Percentiles rank a stretch among this genome's conserved stretches.
Evolutionary conservation across 352 stramenopile species (phyloP).

Genomic region (Phytopythium kandeliae): DNA sequence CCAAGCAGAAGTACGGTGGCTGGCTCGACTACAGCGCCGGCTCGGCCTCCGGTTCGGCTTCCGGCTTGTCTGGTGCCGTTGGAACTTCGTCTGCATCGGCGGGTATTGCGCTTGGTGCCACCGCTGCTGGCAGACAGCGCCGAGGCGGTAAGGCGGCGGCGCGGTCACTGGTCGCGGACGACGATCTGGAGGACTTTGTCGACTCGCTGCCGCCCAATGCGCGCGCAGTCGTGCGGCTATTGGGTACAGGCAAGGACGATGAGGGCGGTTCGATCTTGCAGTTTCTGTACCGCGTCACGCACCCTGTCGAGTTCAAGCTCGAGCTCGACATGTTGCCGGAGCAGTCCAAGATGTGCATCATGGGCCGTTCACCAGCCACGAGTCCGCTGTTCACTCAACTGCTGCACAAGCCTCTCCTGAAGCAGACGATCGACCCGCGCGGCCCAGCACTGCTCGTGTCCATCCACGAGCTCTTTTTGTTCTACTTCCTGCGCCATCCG

Average conservation of each 20-base stretch:
- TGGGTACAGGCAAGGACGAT: constrained; percentile 51
- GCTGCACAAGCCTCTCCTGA: constrained; percentile 73
- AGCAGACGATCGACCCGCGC: constrained; percentile 71
- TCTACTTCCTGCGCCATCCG: constrained; percentile 82
- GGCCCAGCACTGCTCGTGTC: constrained; percentile 75
- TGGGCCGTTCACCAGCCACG: constrained; percentile 53
- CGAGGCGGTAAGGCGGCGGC: constrained; percentile 31
- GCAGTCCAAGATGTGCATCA: constrained; percentile 75
- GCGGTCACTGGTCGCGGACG: constrained; percentile 32
- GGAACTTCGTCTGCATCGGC: background rate
- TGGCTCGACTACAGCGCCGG: constrained; percentile 82
- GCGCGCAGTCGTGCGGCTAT: constrained; percentile 46
- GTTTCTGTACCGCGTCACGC: constrained; percentile 69
- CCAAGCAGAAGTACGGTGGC: constrained; percentile 73
- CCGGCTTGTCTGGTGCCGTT: background rate
- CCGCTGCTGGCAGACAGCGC: constrained; percentile 16
- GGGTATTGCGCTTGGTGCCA: constrained; percentile 1
- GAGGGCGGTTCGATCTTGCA: constrained; percentile 76
- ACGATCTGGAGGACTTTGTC: constrained; percentile 55
- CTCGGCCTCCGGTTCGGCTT: constrained; percentile 12
- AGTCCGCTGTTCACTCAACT: constrained; percentile 78
- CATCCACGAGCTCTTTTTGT: constrained; percentile 81
- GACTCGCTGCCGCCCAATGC: constrained; percentile 38
- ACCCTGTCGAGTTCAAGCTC: constrained; percentile 80
- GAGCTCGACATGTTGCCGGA: constrained; percentile 73